Base-by-base conservation (phyloP, 805 yeast species). In the Candida easanensis region DNA sequence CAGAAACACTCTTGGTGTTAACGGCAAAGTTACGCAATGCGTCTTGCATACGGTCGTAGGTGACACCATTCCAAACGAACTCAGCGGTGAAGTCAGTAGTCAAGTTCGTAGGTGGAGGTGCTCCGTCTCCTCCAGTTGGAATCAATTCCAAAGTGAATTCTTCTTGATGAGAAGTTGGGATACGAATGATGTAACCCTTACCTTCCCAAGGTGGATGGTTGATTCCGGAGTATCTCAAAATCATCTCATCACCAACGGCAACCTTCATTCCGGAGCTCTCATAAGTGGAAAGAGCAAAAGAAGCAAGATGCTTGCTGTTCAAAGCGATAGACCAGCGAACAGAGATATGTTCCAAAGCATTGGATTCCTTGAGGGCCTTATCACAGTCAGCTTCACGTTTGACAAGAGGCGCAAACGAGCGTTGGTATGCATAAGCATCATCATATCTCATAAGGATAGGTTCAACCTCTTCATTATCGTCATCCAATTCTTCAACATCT, bases 41-140 rank as follows among this genome's bases (percentile, higher is more conserved):
- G 17, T 68, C 66, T 65, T 87, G 95, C 93, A 88, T 87, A 56
- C 97, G 76, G 32, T 77, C 82, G 58, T 82, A 89, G 1, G 95
- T 71, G 2, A 82, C 80, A 14, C 91, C 93, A 52, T 85, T 85
- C 97, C 97, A 90, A 40, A 85, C 87, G 59, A 88, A 84, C 54
- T 87, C 91, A 0, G 90, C 89, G 2, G 90, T 79, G 61, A 87
- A 90, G 18, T 82, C 87, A 4, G 78, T 71, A 2, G 76, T 73
- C 30, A 76, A 58, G 47, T 81, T 71, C 2, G 82, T 76, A 39
- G 86, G 86, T 1, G 88, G 86, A 3, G 70, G 66, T 57, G 2
- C 46, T 58, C 18, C 62, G 57, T 2, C 77, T n/a, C n/a, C n/a
- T n/a, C n/a, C n/a, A n/a, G n/a, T 27, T 27, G 31, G 68, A 34